These are phyloP conservation scores for Candida qinlingensis DNA, from an alignment of 805 yeast genomes.

Conservation along the genomic window DNA sequence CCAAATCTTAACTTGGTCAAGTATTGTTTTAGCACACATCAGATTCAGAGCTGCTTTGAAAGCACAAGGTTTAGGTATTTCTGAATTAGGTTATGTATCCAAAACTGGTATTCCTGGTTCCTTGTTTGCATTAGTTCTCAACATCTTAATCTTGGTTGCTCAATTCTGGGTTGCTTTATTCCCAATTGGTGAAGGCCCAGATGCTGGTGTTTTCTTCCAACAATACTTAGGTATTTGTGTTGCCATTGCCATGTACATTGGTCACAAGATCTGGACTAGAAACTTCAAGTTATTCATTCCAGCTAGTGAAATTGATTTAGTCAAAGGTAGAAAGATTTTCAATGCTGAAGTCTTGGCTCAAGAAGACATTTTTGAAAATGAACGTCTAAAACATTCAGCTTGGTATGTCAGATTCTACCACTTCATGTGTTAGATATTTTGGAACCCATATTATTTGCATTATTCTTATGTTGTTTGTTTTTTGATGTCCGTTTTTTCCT, in stretches of 20 bases:
- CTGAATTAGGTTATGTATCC: conserved; percentile 49
- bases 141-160: conserved; percentile 44
- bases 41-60: conserved; percentile 54
- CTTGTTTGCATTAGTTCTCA: conserved; percentile 40
- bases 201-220: conserved; percentile 41
- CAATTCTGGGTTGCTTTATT: conserved; percentile 63
- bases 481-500: neutral
- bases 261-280: conserved; percentile 39
- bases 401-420: conserved; percentile 7
- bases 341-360: conserved; percentile 33
- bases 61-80: conserved; percentile 42
- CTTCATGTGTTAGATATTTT: conserved; percentile 5
- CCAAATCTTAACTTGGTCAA: conserved; percentile 57
- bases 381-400: conserved; percentile 12
- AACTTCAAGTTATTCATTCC: conserved; percentile 30
- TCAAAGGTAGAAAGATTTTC: conserved; percentile 44
- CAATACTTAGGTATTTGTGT: conserved; percentile 45
- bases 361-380: conserved; percentile 32
- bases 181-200: conserved; percentile 42
- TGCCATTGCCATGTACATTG: conserved; percentile 38
- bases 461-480: neutral
- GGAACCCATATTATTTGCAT: neutral
- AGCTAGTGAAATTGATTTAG: conserved; percentile 48
- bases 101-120: conserved; percentile 50
- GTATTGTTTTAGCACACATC: conserved; percentile 49